Evolutionary conservation across 225 moss, liverwort and hornwort species (phyloP).

Genomic region (Sphagnum contortum): DNA sequence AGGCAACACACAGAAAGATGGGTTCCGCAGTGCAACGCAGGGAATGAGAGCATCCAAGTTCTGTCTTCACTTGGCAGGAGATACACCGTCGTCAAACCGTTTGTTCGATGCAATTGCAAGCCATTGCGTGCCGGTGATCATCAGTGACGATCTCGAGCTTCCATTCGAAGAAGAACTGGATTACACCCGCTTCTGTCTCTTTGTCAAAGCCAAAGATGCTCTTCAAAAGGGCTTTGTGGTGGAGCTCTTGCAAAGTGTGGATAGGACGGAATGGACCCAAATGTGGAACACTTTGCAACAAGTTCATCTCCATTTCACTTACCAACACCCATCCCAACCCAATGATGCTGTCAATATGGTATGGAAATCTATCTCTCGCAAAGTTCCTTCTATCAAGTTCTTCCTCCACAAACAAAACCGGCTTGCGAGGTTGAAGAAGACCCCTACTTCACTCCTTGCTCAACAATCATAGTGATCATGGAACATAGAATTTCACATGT

Average conservation of each 20-base stretch:
- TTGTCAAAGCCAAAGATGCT: conserved; percentile 19
- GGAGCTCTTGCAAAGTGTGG: conserved; percentile 6
- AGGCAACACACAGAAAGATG: conserved; percentile 29
- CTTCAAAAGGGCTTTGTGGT: conserved; percentile 24
- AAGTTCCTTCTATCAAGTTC: conserved; percentile 6
- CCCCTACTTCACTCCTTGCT: too few species aligned
- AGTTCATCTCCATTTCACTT: conserved; percentile 9
- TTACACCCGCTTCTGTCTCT: conserved; percentile 38
- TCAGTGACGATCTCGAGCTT: conserved; percentile 46
- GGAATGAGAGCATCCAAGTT: conserved; percentile 48
- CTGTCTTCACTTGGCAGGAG: conserved; percentile 47
- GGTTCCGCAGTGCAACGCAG: conserved; percentile 25
- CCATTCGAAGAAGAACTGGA: conserved; percentile 42
- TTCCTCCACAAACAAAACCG: neutral
- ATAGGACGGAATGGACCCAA: neutral
- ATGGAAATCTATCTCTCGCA: conserved; percentile 11
- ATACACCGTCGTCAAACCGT: conserved; percentile 45
- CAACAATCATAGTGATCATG: too few species aligned
- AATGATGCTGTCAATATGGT: conserved; percentile 14
- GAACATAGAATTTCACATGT: too few species aligned
- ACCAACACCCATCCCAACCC: conserved; percentile 7
- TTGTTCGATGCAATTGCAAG: conserved; percentile 44
- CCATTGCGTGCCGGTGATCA: conserved; percentile 42
- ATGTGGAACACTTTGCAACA: conserved; percentile 5
- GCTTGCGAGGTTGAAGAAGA: too few species aligned